Evolutionary conservation across 768 basidiomycete genomes (phyloP), one percentile per base, ranked within the genome.

Genomic region (Pisolithus albus): DNA sequence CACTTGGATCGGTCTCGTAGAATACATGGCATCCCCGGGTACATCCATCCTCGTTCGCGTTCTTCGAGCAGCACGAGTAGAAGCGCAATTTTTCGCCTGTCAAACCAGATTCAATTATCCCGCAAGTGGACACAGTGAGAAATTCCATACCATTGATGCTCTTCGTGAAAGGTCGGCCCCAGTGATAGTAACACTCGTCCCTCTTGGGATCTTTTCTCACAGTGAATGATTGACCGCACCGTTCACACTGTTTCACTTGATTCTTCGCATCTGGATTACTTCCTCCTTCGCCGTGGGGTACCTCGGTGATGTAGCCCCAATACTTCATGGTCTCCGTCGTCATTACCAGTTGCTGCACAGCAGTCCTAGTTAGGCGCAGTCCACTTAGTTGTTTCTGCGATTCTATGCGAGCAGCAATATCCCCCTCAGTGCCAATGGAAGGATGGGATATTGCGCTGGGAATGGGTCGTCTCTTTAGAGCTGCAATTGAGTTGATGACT

Each of bases 11-110:
- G 0, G 75, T 75, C 65, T 97, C 93, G 59, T 86, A 88, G 64
- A 98, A 98, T 16, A 98, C 91, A 64, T 99, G 96, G 3, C 83
- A 82, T 1, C 93, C 92, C 46, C 74, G 75, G 10, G 81, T 73
- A 61, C 92, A 96, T 0, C 88, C 89, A 34, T 75, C 72, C 23
- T 83, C 76, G 9, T 72, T 70, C 15, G 78, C 75, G 13, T 76
- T 71, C 47, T 73, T 72, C n/a, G 81, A 83, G 63, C 92, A 96
- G 61, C 92, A 96, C n/a, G 75, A 81, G 59, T 82, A 90, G 28
- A 83, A 63, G 30, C 88, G 79, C 41, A 79, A 70, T 59, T 77
- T 82, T 63, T 92, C 80, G 39, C 85, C 87, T 88, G 66, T 48
- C 2, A 23, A 50, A 38, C 47, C 16, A 44, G 7, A 50, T 51